Conservation (phyloP, 805 yeast genomes). For the Metschnikowia orientalis region DNA sequence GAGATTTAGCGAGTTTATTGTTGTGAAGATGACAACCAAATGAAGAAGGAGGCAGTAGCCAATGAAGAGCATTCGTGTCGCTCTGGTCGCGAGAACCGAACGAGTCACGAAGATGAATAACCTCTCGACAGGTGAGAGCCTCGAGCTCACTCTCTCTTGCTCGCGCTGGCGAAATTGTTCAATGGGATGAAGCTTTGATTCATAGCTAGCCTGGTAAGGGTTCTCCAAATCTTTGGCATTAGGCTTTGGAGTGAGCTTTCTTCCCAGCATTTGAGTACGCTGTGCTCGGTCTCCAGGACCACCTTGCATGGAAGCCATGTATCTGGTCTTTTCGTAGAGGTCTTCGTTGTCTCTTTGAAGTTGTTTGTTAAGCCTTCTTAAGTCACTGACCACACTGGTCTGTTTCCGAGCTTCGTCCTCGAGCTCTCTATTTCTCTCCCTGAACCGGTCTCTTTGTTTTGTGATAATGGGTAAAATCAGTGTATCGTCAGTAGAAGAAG, state of each 20-base stretch:
- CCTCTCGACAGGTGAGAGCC: constrained; percentile 73
- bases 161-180: constrained; percentile 77
- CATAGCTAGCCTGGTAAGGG: constrained; percentile 59
- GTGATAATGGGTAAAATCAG: constrained; percentile 81
- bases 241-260: constrained; percentile 25
- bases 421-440: constrained; percentile 74
- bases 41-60: constrained; percentile 74
- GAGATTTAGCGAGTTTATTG: constrained; percentile 49
- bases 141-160: constrained; percentile 66
- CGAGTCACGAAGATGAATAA: constrained; percentile 69
- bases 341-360: constrained; percentile 73
- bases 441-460: constrained; percentile 91
- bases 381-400: constrained; percentile 48
- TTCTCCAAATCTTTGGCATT: constrained; percentile 47
- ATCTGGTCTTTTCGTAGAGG: constrained; percentile 73
- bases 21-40: constrained; percentile 61
- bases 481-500: constrained; percentile 31
- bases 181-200: constrained; percentile 75
- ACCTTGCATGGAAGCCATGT: constrained; percentile 50
- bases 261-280: constrained; percentile 13
- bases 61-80: constrained; percentile 68
- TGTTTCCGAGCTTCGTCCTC: constrained; percentile 74
- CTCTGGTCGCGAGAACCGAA: constrained; percentile 67
- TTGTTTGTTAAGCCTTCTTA: constrained; percentile 58
- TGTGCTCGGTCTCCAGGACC: constrained; percentile 6